Conservation (phyloP, 208 protist genomes). For the Wallacemonas rigidus region DNA sequence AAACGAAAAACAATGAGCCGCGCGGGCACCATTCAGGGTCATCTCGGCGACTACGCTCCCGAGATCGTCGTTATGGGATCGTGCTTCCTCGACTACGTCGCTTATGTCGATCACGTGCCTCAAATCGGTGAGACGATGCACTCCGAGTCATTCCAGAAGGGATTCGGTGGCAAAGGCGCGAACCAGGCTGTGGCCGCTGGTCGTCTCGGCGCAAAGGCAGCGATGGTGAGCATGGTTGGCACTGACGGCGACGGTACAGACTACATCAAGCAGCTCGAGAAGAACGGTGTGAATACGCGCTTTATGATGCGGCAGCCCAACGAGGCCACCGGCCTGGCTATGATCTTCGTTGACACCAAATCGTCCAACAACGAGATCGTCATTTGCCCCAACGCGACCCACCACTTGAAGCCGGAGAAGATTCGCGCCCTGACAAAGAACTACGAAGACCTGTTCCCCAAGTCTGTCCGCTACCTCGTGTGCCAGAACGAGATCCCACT, state of each 20-base stretch:
- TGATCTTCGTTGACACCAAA: conserved; percentile 90
- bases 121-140: conserved; percentile 93
- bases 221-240: conserved; percentile 90
- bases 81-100: conserved; percentile 92
- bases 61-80: conserved; percentile 87
- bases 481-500: conserved; percentile 94
- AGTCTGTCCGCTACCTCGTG: conserved; percentile 73
- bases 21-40: conserved; percentile 20
- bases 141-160: conserved; percentile 79
- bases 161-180: conserved; percentile 94
- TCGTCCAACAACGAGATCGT: conserved; percentile 92
- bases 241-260: conserved; percentile 81
- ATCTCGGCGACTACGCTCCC: conserved; percentile 43
- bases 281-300: conserved; percentile 80
- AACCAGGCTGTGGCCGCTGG: conserved; percentile 91
- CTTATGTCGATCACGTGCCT: conserved; percentile 87
- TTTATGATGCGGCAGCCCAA: conserved; percentile 57
- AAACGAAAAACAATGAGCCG: background rate
- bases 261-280: conserved; percentile 81
- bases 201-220: conserved; percentile 77
- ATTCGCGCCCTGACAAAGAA: conserved; percentile 53
- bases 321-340: conserved; percentile 81
- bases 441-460: conserved; percentile 57
- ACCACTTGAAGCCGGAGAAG: conserved; percentile 57
- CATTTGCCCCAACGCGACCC: conserved; percentile 90